Evolutionary conservation across 768 basidiomycete species (phyloP).

Genomic region (Hypholoma sublateritium): DNA sequence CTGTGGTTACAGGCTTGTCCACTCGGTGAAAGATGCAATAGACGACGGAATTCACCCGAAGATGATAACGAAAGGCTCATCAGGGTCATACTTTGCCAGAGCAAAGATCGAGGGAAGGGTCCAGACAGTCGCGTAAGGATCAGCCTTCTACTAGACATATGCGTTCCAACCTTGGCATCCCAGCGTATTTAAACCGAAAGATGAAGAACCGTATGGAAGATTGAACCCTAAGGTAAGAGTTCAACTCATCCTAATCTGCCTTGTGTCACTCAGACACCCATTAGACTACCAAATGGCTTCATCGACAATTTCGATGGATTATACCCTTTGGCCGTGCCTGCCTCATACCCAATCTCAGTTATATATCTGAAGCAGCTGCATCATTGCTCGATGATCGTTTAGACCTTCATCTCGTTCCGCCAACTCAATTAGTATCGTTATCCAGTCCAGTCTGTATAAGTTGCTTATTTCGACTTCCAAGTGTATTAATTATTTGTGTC

Average conservation of each 20-base stretch:
- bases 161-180: not conserved
- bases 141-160: not conserved
- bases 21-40: constrained; percentile 70
- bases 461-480: not conserved
- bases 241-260: not conserved
- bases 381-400: constrained; percentile 78
- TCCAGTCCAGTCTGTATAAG: constrained; percentile 62
- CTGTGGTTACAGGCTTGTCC: constrained; percentile 47
- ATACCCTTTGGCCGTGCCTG: constrained; percentile 90
- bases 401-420: constrained; percentile 78
- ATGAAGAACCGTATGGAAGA: constrained; percentile 86
- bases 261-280: not conserved
- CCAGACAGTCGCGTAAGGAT: constrained; percentile 76
- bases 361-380: constrained; percentile 88
- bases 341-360: constrained; percentile 88
- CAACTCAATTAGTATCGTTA: constrained; percentile 79
- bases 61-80: constrained; percentile 88
- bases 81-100: constrained; percentile 91
- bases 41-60: constrained; percentile 82
- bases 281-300: constrained; percentile 87
- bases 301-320: constrained; percentile 85
- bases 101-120: constrained; percentile 74
- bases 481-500: not conserved
- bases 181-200: constrained; percentile 91
- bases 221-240: constrained; percentile 76